Conservation (phyloP, 2,329 filamentous ascomycete genomes). For the Blumeriella jaapii region DNA sequence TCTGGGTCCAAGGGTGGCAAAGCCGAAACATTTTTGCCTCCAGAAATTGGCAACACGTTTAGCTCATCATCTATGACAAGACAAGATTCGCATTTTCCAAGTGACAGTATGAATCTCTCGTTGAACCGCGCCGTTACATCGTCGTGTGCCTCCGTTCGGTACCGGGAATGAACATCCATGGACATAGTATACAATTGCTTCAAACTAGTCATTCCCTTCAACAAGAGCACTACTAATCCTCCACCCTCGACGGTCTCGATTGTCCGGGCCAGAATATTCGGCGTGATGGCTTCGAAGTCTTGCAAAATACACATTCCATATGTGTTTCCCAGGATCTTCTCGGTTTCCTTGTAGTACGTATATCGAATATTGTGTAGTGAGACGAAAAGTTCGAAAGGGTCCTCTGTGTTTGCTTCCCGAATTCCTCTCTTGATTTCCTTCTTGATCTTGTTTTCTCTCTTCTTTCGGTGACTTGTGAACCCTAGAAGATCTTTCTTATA, state of each 20-base stretch:
- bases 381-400: conserved; percentile 95
- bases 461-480: conserved; percentile 92
- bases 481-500: conserved; percentile 97
- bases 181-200: conserved; percentile 94
- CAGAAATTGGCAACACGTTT: conserved; percentile 93
- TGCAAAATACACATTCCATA: conserved; percentile 98
- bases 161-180: conserved; percentile 96
- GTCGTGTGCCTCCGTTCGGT: conserved; percentile 89
- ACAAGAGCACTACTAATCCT: conserved; percentile 74
- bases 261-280: conserved; percentile 88
- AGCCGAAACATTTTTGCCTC: conserved; percentile 78
- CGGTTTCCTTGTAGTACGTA: conserved; percentile 99
- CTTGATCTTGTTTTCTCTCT: conserved; percentile 96
- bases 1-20: conserved; percentile 67
- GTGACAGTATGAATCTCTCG: conserved; percentile 88
- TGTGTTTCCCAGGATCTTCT: conserved; percentile 96
- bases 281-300: conserved; percentile 94
- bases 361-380: conserved; percentile 96
- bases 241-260: conserved; percentile 97
- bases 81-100: conserved; percentile 91
- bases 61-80: conserved; percentile 95
- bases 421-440: conserved; percentile 94
- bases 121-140: conserved; percentile 96
- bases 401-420: conserved; percentile 81
- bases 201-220: conserved; percentile 94